Evolutionary conservation across 2,329 filamentous ascomycete species (phyloP), one percentile per base, ranked within the genome.

Genomic region (Beauveria caledonica): DNA sequence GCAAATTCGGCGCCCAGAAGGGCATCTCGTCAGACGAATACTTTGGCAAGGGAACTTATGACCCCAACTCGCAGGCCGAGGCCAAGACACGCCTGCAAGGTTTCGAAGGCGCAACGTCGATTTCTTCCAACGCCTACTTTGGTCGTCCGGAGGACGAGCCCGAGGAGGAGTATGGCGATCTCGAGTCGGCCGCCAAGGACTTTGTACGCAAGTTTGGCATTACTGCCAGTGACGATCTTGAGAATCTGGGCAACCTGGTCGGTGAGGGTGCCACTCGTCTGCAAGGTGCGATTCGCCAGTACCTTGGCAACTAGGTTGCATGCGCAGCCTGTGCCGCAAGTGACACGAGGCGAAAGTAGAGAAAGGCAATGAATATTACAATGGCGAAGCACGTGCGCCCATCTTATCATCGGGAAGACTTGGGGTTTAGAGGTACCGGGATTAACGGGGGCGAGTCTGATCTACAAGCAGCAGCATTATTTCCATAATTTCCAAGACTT

Each of bases 11-110:
- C 63, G 76, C 76, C 48, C 94, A 99, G 73, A 97, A 97, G 80
- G 90, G 90, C 67, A 99, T 99, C 66, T 97, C 92, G 0, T 97
- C 92, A 0, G 94, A 99, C 73, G 94, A 99, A 72, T 99, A 96
- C 81, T 99, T 99, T 71, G 92, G 93, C 69, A 93, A 94, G 72
- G 90, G 92, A 58, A 78, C 83, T 60, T 97, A 87, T 74, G 92
- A 99, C 71, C 86, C 92, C 42, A 81, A 80, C 60, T 85, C 88
- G 9, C 88, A 94, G 71, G 80, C 86, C 56, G 93, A 97, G 77
- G 93, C 94, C 67, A 96, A 96, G 78, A 80, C 82, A 25, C 86
- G 94, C 45, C 83, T 99, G 58, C 87, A 91, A 77, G 90, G 92
- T 51, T 99, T 99, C 70, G 93, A 97, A 75, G 92, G 94, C 49